A percentile compares a stretch with the other conserved stretches of the same genome.
Evolutionary conservation across 148 eudicot species (phyloP).

Genomic region (Camellia japonica): DNA sequence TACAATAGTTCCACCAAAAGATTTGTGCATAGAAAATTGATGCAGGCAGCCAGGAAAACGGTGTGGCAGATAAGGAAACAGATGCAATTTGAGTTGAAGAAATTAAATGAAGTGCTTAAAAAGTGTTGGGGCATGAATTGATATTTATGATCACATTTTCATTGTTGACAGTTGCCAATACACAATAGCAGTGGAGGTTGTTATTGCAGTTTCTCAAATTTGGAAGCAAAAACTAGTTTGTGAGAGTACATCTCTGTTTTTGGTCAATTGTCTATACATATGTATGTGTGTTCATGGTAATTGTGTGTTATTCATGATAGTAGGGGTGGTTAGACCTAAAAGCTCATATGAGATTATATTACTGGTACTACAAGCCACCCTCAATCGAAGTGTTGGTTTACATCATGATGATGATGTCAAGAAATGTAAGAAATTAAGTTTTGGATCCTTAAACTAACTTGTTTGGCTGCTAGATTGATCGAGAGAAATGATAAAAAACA

Average conservation of each 20-base stretch:
- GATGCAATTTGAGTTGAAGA: too few relatives aligned
- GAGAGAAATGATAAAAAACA: not conserved
- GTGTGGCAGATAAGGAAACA: too few relatives aligned
- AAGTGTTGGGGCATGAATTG: not conserved
- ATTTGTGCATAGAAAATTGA: too few relatives aligned
- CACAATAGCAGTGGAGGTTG: slow-evolving; percentile 5
- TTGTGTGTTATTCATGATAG: not conserved
- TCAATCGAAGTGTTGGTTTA: not conserved
- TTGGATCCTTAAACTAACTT: not conserved
- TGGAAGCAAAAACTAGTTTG: not conserved
- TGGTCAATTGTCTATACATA: not conserved
- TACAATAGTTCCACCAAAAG: too few relatives aligned
- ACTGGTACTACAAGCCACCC: too few relatives aligned
- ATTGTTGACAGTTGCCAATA: slow-evolving; percentile 3
- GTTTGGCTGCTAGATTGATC: not conserved
- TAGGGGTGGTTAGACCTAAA: not conserved
- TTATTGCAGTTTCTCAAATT: not conserved
- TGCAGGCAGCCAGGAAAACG: too few relatives aligned
- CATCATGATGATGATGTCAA: not conserved
- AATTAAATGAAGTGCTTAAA: not conserved
- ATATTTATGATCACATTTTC: slow-evolving; percentile 1
- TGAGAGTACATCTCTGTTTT: not conserved
- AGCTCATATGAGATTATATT: not conserved
- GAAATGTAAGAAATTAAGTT: not conserved
- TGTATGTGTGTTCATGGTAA: too few relatives aligned